Conservation (phyloP, 2,329 filamentous ascomycete species). For the Nothopassalora personata region DNA sequence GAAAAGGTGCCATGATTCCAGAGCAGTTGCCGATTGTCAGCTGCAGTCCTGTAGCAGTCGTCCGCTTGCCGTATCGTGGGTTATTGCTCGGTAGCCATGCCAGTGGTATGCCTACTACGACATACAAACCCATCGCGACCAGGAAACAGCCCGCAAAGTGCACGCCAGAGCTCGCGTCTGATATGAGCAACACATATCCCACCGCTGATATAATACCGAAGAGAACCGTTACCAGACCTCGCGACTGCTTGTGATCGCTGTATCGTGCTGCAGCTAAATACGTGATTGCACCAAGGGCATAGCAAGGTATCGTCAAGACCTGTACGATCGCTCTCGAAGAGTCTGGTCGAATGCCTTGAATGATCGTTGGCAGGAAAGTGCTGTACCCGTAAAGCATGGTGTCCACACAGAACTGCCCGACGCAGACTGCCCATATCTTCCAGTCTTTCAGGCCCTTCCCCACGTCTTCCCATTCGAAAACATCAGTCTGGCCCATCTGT, state of each 20-base stretch:
- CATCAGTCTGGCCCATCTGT: constrained; percentile 45
- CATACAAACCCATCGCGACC: constrained; percentile 68
- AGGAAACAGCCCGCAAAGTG: constrained; percentile 74
- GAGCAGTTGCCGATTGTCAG: constrained; percentile 63
- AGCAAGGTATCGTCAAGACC: constrained; percentile 73
- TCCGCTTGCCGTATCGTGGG: constrained; percentile 70
- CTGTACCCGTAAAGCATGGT: constrained; percentile 75
- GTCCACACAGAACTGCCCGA: constrained; percentile 66
- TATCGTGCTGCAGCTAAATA: constrained; percentile 63
- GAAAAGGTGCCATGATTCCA: constrained; percentile 40
- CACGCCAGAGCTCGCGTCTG: constrained; percentile 54
- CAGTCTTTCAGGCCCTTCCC: constrained; percentile 64
- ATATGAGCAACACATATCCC: constrained; percentile 54
- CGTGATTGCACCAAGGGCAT: constrained; percentile 63
- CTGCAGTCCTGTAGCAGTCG: constrained; percentile 66
- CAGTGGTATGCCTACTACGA: constrained; percentile 51
- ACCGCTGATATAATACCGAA: constrained; percentile 45
- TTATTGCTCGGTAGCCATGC: constrained; percentile 55
- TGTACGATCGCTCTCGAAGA: constrained; percentile 64
- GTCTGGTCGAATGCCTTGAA: constrained; percentile 57
- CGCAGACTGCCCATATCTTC: constrained; percentile 67
- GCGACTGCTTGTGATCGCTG: constrained; percentile 62
- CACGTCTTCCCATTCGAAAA: constrained; percentile 60
- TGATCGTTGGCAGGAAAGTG: constrained; percentile 75
- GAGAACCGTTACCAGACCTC: constrained; percentile 59